Evolutionary conservation across 352 stramenopile species (phyloP), one percentile per base, ranked within the genome.

Genomic region (Globisporangium solare): DNA sequence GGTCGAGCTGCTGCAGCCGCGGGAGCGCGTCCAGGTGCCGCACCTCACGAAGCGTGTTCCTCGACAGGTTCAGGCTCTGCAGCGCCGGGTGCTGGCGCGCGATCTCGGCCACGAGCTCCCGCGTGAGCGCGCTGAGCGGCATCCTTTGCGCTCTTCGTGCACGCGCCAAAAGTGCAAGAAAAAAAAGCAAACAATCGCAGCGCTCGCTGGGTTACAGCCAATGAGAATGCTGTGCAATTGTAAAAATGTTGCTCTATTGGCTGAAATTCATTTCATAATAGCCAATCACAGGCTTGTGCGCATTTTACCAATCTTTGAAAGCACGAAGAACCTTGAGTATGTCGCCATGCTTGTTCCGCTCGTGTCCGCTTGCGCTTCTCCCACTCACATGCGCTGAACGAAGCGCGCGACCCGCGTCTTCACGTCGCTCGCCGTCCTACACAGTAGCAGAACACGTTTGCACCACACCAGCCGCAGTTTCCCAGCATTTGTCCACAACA

Each of bases 51-150:
- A 92, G 68, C 46, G 71, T 74, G 52, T 89, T 92, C 32, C 54
- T 62, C 20, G 74, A 70, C 18, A 92, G 73, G 46, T 78, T 86
- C 31, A 89, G 71, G 42, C 74, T 79, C 65, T 84, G 72, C 54
- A 92, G 66, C 58, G 63, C 20, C 61, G 81, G 81, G 59, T 82
- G 75, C 58, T 87, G 70, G 22, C 55, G 59, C 68, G 73, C 75
- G 63, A 92, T 79, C 61, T 86, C 70, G 48, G 64, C 63, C 41
- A 79, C 75, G 60, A 92, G 71, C 66, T 89, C 75, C 15, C 52
- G 67, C 51, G 79, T 86, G 47, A 92, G 70, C 64, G 66, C 56
- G 51, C 72, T 49, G 6, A 91, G 65, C 51, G 72, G 69, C 76
- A 86, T 86, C 27, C 5, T 35, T 10, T 35, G 27, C 6, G 27